These are phyloP conservation scores for Penicillium turbatum DNA, from an alignment of 495 filamentous ascomycete species.

Conservation along the genomic window DNA sequence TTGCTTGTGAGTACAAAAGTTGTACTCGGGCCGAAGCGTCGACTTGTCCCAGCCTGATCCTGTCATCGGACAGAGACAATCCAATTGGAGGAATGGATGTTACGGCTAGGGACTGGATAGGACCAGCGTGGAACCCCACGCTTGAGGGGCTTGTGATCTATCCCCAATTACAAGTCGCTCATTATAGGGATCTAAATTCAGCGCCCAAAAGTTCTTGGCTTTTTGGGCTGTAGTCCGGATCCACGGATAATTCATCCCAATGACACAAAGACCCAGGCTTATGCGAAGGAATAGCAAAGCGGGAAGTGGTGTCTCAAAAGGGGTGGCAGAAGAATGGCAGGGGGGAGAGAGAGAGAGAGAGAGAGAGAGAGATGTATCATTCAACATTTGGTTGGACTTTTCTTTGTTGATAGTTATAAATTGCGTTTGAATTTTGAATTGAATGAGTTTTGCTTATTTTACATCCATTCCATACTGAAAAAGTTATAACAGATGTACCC, in stretches of 20 bases:
- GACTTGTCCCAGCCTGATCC: not conserved
- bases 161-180: not conserved
- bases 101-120: slow-evolving; percentile 4
- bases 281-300: slow-evolving; percentile 4
- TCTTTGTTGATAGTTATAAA: slow-evolving; percentile 7
- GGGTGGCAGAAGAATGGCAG: slow-evolving; percentile 7
- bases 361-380: not conserved
- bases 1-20: not conserved
- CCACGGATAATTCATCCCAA: not conserved
- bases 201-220: not conserved
- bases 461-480: not conserved
- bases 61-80: not conserved
- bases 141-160: not conserved
- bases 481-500: too few relatives aligned
- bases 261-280: slow-evolving; percentile 5
- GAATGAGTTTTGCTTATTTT: not conserved
- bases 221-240: not conserved
- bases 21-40: slow-evolving; percentile 1
- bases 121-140: slow-evolving; percentile 2
- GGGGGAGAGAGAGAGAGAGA: not conserved
- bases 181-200: not conserved
- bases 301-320: slow-evolving; percentile 5
- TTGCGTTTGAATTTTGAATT: not conserved
- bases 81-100: not conserved
- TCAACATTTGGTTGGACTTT: not conserved